Evolutionary conservation across 352 stramenopile species (phyloP), one percentile per base, ranked within the genome.

Genomic region (Phytopythium delawarense): DNA sequence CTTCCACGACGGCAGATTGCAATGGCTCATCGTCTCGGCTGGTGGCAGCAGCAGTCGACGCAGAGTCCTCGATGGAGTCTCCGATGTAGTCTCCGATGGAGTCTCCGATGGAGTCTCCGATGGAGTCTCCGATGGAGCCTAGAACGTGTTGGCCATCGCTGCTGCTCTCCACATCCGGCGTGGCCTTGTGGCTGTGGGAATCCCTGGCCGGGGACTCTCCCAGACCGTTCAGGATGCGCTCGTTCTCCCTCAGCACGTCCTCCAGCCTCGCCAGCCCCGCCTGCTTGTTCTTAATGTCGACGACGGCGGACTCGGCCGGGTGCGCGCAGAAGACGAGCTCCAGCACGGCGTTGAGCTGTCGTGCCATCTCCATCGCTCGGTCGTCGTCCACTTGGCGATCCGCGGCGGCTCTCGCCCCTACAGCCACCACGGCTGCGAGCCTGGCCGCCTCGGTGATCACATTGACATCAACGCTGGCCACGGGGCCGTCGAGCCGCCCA

Each of bases 281-380:
- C 59, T 89, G 78, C 12, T 71, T 73, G 6, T 40, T 51, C 35
- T 82, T 76, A 4, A 76, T 60, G 1, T 59, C 48, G 8, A 62
- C 50, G 28, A 83, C 63, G 0, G 68, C 66, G 28, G 79, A 70
- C 20, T 58, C 51, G 8, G 48, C 18, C 5, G 34, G 59, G 18
- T 79, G 70, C 1, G 78, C 71, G 39, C 79, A 73, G 57, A 89
- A 88, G 16, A 89, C 67, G 32, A 88, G 69, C 50, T 83, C 76
- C 48, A 89, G 71, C 58, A 84, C 78, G 53, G 78, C 61, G 58
- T 89, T 84, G 25, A 89, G 71, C 60, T 89, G 80, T 9, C 76
- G 57, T 0, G 80, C 78, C 2, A 89, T 65, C 32, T 71, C 81
- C 72, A 87, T 77, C 23, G 81, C 54, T 53, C 75, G 83, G 54